Conservation (phyloP, 345 rosid genomes). For the Gossypium rotundifolium region DNA sequence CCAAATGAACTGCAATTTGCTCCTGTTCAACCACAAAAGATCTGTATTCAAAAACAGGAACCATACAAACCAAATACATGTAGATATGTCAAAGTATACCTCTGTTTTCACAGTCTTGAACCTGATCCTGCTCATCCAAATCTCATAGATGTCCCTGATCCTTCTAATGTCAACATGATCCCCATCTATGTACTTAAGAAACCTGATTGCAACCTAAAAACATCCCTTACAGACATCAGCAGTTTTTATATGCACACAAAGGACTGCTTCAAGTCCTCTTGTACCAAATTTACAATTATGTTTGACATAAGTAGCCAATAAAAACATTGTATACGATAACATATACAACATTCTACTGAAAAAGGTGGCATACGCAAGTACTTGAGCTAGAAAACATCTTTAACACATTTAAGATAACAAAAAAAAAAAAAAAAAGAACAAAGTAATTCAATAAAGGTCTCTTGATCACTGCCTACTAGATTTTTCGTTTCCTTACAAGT, state of each 20-base stretch:
- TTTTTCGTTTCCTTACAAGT: not conserved
- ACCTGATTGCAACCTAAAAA: conserved; percentile 56
- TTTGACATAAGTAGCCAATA: not conserved
- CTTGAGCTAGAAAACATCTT: not conserved
- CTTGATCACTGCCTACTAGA: not conserved
- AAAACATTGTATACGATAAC: not conserved
- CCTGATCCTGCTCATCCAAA: conserved; percentile 66
- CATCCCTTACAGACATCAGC: not conserved
- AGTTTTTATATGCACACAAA: not conserved
- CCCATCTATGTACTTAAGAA: conserved; percentile 39
- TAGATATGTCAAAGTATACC: conserved; percentile 26
- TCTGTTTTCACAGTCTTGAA: conserved; percentile 27
- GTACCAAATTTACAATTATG: not conserved
- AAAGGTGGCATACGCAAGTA: not conserved
- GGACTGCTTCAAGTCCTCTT: not conserved
- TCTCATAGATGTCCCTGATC: conserved; percentile 46
- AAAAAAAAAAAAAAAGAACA: not conserved
- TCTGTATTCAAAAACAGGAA: not conserved
- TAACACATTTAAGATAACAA: not conserved
- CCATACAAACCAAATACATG: not conserved
- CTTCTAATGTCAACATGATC: conserved; percentile 20
- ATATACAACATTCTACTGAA: not conserved
- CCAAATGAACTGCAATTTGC: conserved; percentile 49
- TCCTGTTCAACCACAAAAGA: conserved; percentile 39
- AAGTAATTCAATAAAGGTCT: not conserved